Base-by-base conservation (phyloP, 306 rosid genomes). In the Herpetospermum pedunculosum region DNA sequence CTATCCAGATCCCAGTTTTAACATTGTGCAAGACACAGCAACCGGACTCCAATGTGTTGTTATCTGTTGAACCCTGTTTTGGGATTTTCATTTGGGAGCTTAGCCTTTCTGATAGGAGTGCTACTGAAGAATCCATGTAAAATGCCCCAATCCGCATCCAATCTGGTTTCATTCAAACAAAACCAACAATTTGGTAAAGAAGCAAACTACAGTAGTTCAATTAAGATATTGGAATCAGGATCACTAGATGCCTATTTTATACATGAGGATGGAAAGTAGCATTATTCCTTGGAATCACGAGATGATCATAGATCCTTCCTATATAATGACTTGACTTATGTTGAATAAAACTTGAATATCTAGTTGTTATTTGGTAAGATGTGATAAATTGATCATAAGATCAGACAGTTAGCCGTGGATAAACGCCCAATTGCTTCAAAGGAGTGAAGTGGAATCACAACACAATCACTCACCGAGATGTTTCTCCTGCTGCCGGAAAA, bases 61-160 rank as follows among this genome's bases (percentile, higher is more conserved):
- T 77, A 79, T 87, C 80, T 50, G 32, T 8, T 38, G 52, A 72
- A 44, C 87, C 91, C 52, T 72, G 89, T 35, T 78, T 73, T 69
- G 80, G 75, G 70, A 85, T 59, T 43, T 76, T 81, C 62, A 52
- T 68, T 35, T 96, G 91, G 67, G 78, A 38, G 38, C 44, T 72
- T 46, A 84, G 77, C 82, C 82, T 84, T 78, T 94, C 97, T 18
- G 97, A 81, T 53, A 91, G 78, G 44, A 94, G 70, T 59, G 85
- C 96, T 41, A 67, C 85, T 47, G 97, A 79, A 80, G 96, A 87
- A 47, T 88, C 97, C 65, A 91, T 62, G 54, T 75, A 86, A 81
- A 91, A 91, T 55, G 99, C 99, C 5, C 97, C 99, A 41, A 95
- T 91, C 0, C 99, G 89, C 97, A 85, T 95, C 97, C 96, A 91